Evolutionary conservation across 345 rosid species (phyloP).

Genomic region (Syzygium aromaticum): DNA sequence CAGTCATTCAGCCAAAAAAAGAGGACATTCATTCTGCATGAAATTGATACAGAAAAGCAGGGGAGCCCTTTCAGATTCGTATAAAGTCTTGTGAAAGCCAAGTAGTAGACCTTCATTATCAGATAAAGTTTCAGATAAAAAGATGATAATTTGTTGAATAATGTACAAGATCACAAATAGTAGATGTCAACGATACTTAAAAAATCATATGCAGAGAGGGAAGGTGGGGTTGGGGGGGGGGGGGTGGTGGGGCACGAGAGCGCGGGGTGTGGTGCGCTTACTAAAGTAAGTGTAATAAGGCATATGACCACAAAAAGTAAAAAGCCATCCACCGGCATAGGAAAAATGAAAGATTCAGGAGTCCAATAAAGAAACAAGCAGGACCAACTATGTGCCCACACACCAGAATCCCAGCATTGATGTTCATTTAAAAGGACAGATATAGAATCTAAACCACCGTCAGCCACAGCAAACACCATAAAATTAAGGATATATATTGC

Average conservation of each 20-base stretch:
- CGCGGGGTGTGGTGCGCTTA: not conserved
- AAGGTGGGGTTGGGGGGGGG: not conserved
- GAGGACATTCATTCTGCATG: not conserved
- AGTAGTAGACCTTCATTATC: not conserved
- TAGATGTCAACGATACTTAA: not conserved
- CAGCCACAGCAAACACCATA: not conserved
- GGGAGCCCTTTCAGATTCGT: not conserved
- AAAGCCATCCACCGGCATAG: not conserved
- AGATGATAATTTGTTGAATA: not conserved
- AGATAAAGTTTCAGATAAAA: not conserved
- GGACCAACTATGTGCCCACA: not conserved
- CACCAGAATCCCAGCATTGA: not conserved
- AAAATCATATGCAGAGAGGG: not conserved
- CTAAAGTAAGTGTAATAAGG: not conserved
- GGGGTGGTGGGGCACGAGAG: rapidly evolving
- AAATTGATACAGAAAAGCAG: not conserved
- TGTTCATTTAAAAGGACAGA: not conserved
- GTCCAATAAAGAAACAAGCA: not conserved
- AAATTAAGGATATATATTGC: not conserved
- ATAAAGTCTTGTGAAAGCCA: not conserved
- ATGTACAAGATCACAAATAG: not conserved
- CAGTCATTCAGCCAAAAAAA: not conserved
- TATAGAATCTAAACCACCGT: not conserved
- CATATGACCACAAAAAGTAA: not conserved
- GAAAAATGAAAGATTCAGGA: not conserved